Conservation (phyloP, 495 filamentous ascomycete genomes). For the Aspergillus homomorphus region DNA sequence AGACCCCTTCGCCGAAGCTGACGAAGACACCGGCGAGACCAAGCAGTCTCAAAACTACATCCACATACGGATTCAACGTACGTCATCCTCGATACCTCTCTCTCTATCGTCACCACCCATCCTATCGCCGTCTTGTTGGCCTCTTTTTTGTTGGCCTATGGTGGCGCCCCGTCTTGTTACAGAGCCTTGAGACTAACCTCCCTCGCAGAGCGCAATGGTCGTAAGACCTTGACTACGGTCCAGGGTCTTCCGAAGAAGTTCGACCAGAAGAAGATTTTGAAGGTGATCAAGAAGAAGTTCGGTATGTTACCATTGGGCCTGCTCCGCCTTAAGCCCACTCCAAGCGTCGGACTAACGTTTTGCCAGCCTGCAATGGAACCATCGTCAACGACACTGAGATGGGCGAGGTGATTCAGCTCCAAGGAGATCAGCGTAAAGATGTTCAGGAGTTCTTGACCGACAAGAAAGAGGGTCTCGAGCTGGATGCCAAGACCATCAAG, state of each 20-base stretch:
- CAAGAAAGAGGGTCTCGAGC: slow-evolving; percentile 86
- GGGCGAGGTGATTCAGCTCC: slow-evolving; percentile 99
- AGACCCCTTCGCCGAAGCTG: slow-evolving; percentile 99
- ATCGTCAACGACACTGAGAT: slow-evolving; percentile 95
- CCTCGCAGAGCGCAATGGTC: slow-evolving; percentile 94
- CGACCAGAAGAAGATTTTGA: slow-evolving; percentile 98
- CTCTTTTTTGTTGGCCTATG: slow-evolving; percentile 1
- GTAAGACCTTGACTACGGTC: slow-evolving; percentile 99
- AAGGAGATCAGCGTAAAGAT: slow-evolving; percentile 98
- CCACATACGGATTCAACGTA: slow-evolving; percentile 99
- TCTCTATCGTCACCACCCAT: slow-evolving; percentile 6
- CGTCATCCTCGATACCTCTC: slow-evolving; percentile 35
- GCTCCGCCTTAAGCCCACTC: not conserved
- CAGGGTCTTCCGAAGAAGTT: slow-evolving; percentile 98
- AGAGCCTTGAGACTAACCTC: slow-evolving; percentile 20
- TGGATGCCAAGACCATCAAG: slow-evolving; percentile 97
- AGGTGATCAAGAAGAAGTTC: slow-evolving; percentile 99
- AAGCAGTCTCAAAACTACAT: slow-evolving; percentile 97
- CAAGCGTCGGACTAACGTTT: slow-evolving; percentile 21
- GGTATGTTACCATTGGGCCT: slow-evolving; percentile 52
- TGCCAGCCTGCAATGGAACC: slow-evolving; percentile 97
- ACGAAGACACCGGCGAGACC: slow-evolving; percentile 94
- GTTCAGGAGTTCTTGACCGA: slow-evolving; percentile 95
- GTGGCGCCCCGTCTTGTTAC: slow-evolving; percentile 14
- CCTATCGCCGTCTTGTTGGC: slow-evolving; percentile 7